Evolutionary conservation across 306 rosid species (phyloP).

Genomic region (Rosa lucieae): DNA sequence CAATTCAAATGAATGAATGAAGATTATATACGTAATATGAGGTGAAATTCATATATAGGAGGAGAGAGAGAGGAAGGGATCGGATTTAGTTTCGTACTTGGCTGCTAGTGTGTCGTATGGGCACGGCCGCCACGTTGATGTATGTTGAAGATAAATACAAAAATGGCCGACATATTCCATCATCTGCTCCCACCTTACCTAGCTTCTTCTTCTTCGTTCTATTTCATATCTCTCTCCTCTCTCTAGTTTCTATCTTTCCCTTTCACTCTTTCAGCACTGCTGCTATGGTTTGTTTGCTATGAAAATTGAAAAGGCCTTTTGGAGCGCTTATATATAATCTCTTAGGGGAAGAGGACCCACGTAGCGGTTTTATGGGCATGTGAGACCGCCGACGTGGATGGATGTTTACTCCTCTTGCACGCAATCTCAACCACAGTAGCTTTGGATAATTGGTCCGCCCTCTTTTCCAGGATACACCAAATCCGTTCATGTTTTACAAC

Average conservation of each 20-base stretch:
- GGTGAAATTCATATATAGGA: neutral
- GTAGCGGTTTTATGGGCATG: conserved; percentile 29
- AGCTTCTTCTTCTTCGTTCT: neutral
- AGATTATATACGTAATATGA: neutral
- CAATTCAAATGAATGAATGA: neutral
- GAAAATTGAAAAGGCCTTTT: conserved; percentile 7
- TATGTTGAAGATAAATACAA: conserved; percentile 68
- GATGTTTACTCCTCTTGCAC: conserved; percentile 26
- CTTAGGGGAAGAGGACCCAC: conserved; percentile 15
- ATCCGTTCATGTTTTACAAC: neutral
- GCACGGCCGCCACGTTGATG: conserved; percentile 87
- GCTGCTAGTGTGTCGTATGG: conserved; percentile 72
- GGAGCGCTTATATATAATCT: conserved; percentile 19
- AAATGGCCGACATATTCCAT: conserved; percentile 88
- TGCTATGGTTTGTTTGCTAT: neutral
- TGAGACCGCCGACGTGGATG: conserved; percentile 32
- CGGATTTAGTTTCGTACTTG: conserved; percentile 58
- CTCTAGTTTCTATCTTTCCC: neutral
- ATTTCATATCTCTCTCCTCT: neutral
- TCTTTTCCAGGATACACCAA: neutral
- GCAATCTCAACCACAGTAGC: neutral
- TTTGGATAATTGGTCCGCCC: neutral
- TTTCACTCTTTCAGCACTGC: neutral
- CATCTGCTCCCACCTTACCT: conserved; percentile 33
- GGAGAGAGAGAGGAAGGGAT: neutral